phyloP scores from a whole-genome alignment of 2,329 filamentous ascomycete species.

The Podosphaera xanthii region DNA sequence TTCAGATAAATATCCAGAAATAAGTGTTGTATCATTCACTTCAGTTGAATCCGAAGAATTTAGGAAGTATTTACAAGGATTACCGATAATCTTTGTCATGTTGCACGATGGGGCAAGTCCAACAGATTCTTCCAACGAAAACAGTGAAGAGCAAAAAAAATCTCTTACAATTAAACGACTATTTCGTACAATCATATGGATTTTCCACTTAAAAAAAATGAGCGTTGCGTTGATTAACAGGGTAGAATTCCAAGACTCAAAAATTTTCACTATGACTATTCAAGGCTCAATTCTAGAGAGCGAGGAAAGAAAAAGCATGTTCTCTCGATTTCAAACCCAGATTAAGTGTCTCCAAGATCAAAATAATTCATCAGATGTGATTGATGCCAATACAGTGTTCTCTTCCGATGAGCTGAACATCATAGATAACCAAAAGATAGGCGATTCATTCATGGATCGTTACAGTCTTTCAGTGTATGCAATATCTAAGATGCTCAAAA shows the following conservation, averaged over 20 bases:
- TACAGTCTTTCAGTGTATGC: conserved; percentile 12
- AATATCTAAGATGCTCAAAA: conserved; percentile 15
- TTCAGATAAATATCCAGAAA: conserved; percentile 8
- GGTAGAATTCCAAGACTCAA: conserved; percentile 31
- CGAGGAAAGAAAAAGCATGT: conserved; percentile 6
- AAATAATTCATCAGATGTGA: conserved; percentile 1
- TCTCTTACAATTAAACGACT: conserved; percentile 6
- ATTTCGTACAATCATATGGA: conserved; percentile 26
- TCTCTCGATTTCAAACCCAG: conserved; percentile 2
- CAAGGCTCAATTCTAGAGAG: conserved; percentile 14
- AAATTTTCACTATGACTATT: conserved; percentile 26
- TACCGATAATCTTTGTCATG: conserved; percentile 43
- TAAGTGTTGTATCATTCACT: conserved; percentile 20
- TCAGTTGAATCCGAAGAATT: conserved; percentile 28
- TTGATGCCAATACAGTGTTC: conserved; percentile 6
- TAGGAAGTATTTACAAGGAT: conserved; percentile 26
- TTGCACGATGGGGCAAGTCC: conserved; percentile 35
- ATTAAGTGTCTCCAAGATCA: conserved; percentile 3
- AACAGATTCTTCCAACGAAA: not conserved
- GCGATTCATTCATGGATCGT: conserved; percentile 12
- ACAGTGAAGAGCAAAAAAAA: conserved; percentile 2
- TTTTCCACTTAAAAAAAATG: conserved; percentile 30
- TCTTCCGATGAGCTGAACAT: conserved; percentile 12
- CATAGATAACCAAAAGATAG: not conserved
- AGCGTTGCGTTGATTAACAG: conserved; percentile 41